These are phyloP conservation scores for Talaromyces sp. DNA, from an alignment of 2,329 filamentous ascomycete species.

Conservation along the genomic window DNA sequence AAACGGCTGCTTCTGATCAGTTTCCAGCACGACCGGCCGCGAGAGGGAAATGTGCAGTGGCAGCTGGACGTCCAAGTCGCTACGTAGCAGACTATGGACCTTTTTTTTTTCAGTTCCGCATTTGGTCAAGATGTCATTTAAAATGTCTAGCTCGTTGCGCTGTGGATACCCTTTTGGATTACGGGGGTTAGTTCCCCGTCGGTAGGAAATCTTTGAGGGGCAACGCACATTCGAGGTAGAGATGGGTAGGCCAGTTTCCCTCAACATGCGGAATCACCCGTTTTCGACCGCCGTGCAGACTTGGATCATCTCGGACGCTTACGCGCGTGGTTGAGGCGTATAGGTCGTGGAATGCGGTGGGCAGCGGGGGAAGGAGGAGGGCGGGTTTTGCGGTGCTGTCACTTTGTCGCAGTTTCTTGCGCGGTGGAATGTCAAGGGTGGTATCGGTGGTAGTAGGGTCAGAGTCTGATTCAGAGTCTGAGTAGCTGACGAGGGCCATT, in stretches of 20 bases:
- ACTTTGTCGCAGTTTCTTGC: slow-evolving; percentile 21
- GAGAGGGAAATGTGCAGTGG: slow-evolving; percentile 92
- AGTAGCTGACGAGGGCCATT: slow-evolving; percentile 66
- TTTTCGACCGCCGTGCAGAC: slow-evolving; percentile 78
- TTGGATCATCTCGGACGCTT: slow-evolving; percentile 75
- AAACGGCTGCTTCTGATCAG: slow-evolving; percentile 68
- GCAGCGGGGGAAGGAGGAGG: slow-evolving; percentile 64
- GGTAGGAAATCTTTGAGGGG: not conserved
- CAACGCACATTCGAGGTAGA: slow-evolving; percentile 87
- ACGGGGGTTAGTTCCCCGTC: not conserved
- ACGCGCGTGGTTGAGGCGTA: slow-evolving; percentile 78
- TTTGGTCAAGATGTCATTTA: slow-evolving; percentile 34
- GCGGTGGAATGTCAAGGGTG: slow-evolving; percentile 9
- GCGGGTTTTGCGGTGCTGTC: not conserved
- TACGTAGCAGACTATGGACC: slow-evolving; percentile 67
- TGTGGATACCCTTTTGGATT: slow-evolving; percentile 37
- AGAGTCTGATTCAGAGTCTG: slow-evolving; percentile 40
- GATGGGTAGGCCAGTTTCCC: slow-evolving; percentile 88
- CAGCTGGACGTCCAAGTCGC: slow-evolving; percentile 69
- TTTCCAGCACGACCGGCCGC: slow-evolving; percentile 68
- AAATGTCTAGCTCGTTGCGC: slow-evolving; percentile 27
- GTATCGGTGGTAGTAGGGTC: slow-evolving; percentile 15
- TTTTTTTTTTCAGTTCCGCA: slow-evolving; percentile 34
- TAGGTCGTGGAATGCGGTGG: slow-evolving; percentile 76
- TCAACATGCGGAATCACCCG: slow-evolving; percentile 76